Evolutionary conservation across 345 rosid genomes (phyloP), one percentile per base, ranked within the genome.

Genomic region (Boechera retrofracta): DNA sequence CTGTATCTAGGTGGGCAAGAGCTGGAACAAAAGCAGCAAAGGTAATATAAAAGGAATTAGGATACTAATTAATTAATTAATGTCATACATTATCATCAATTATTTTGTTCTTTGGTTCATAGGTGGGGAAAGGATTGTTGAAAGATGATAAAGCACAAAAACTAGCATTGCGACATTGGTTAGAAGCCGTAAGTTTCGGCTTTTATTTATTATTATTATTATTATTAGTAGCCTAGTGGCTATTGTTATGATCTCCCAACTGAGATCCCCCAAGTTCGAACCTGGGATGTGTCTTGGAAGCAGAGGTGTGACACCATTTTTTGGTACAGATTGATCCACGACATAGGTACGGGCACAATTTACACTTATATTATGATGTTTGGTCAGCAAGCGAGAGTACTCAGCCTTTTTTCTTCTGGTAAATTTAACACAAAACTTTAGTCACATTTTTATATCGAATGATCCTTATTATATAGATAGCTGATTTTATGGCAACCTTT

Each of bases 21-120:
- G 98, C 98, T 15, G 86, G 91, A 63, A 94, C 88, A 18, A 89
- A 95, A 82, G 98, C 94, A 36, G 97, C 98, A 52, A 92, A 94
- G 91, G 96, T 90, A 65, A 4, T 32, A 13, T 10, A 39, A n/a
- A 26, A 5, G 29, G 16, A 51, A 4, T 28, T 72, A 15, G 1
- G n/a, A 52, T 6, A 31, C 35, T 13, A 32, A 61, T 18, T 56
- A 9, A 63, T 21, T 42, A 58, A 13, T 18, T 13, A 56, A 64
- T 58, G 7, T 64, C 47, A 67, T 12, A 12, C 12, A 60, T 73
- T 52, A 38, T 68, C 49, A 66, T 51, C 3, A 42, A 39, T 10
- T 1, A 0, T 18, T 18, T 12, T 44, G 11, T 4, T 4, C 2
- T 12, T 44, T 53, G 70, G 44, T 31, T 29, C 71, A 77, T 85